Evolutionary conservation across 2,329 filamentous ascomycete species (phyloP).

Genomic region (Sporothrix phasma): DNA sequence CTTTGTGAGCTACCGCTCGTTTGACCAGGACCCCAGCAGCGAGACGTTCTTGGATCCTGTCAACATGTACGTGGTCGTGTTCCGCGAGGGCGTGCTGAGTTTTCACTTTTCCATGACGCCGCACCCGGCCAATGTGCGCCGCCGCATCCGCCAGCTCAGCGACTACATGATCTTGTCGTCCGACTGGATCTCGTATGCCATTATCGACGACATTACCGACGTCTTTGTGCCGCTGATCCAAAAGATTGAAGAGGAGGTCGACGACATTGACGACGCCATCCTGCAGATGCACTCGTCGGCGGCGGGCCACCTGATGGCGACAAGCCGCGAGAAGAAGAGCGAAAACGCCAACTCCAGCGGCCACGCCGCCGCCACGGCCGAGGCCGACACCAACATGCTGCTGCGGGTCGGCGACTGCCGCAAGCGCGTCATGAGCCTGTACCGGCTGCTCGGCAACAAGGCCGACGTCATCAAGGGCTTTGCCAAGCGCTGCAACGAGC

Average conservation of each 20-base stretch:
- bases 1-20: conserved; percentile 96
- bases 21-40: conserved; percentile 85
- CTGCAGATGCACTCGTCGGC: conserved; percentile 62
- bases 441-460: conserved; percentile 88
- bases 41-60: conserved; percentile 90
- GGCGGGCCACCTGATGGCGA: conserved; percentile 22
- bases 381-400: conserved; percentile 54
- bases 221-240: conserved; percentile 89
- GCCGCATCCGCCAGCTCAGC: conserved; percentile 82
- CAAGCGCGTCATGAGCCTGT: conserved; percentile 95
- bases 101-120: conserved; percentile 97
- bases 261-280: conserved; percentile 91
- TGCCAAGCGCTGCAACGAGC: conserved; percentile 94
- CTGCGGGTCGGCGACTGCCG: conserved; percentile 85
- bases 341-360: conserved; percentile 20
- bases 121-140: conserved; percentile 89
- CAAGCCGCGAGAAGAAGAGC: conserved; percentile 22
- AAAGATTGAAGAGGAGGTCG: conserved; percentile 88
- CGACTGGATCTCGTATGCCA: conserved; percentile 97
- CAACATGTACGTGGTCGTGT: conserved; percentile 96
- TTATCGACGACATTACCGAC: conserved; percentile 97
- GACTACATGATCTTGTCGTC: conserved; percentile 89
- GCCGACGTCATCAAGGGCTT: conserved; percentile 99
- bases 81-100: conserved; percentile 86
- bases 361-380: conserved; percentile 17